These are phyloP conservation scores for Lichina pygmaea DNA, from an alignment of 495 filamentous ascomycete genomes.

Conservation along the genomic window DNA sequence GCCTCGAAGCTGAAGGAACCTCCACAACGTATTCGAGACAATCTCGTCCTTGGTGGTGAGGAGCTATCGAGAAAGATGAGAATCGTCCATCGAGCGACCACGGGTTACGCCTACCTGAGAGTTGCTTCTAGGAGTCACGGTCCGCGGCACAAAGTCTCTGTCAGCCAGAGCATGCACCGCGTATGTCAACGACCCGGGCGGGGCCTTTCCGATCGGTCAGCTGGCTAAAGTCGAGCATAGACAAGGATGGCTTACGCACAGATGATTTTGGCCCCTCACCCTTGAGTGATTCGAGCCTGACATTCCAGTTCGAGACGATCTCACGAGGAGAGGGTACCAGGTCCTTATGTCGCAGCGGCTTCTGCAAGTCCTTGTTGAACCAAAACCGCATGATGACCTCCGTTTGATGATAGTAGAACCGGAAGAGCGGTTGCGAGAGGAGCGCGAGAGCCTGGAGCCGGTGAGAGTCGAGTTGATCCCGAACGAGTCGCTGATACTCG, in stretches of 20 bases:
- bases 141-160: slow-evolving; percentile 35
- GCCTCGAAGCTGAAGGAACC: slow-evolving; percentile 67
- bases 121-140: slow-evolving; percentile 15
- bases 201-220: slow-evolving; percentile 12
- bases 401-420: slow-evolving; percentile 59
- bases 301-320: slow-evolving; percentile 45
- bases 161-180: slow-evolving; percentile 32
- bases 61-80: slow-evolving; percentile 6
- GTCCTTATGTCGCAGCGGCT: slow-evolving; percentile 26
- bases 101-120: background rate
- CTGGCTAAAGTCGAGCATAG: background rate
- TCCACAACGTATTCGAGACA: slow-evolving; percentile 50
- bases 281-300: slow-evolving; percentile 26
- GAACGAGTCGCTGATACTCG: slow-evolving; percentile 58
- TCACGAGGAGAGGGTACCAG: slow-evolving; percentile 28
- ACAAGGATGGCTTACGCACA: background rate
- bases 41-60: slow-evolving; percentile 43
- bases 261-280: slow-evolving; percentile 10
- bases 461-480: slow-evolving; percentile 37
- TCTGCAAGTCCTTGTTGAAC: slow-evolving; percentile 47
- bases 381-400: slow-evolving; percentile 53
- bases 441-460: slow-evolving; percentile 50
- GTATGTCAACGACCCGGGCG: slow-evolving; percentile 23
- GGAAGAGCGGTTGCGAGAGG: slow-evolving; percentile 47
- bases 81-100: background rate